phyloP scores from a whole-genome alignment of 2,329 filamentous ascomycete genomes.

The Penicillium sumatraense region DNA sequence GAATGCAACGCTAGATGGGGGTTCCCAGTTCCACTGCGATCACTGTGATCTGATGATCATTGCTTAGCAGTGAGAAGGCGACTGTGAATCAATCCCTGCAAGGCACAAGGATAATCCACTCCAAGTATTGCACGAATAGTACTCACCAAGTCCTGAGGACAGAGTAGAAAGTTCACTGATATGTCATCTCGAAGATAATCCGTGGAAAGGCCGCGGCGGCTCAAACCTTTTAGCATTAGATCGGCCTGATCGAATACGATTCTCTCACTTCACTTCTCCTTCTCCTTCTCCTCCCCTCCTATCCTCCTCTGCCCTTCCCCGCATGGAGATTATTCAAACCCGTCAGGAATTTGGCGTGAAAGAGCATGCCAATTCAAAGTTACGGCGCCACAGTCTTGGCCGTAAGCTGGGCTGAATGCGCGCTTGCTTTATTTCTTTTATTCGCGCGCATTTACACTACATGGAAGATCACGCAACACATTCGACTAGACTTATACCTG shows the following conservation, averaged over 20 bases:
- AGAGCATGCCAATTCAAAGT: not conserved
- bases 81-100: not conserved
- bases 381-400: not conserved
- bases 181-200: conserved; percentile 11
- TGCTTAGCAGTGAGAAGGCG: not conserved
- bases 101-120: not conserved
- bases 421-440: conserved; percentile 16
- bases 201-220: not conserved
- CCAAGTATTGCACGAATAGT: no score
- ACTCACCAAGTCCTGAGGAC: no score
- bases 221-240: not conserved
- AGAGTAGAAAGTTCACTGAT: no score
- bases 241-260: not conserved
- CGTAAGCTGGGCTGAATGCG: conserved; percentile 13
- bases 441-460: conserved; percentile 22
- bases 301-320: no score
- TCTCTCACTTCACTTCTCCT: no score
- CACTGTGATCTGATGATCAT: not conserved
- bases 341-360: not conserved
- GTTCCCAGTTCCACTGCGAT: not conserved
- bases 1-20: not conserved
- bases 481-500: conserved; percentile 21
- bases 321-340: not conserved
- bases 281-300: no score
- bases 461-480: conserved; percentile 19